Conservation (phyloP, 371 early-diverging fungal genomes). For the Mucor irregularis region DNA sequence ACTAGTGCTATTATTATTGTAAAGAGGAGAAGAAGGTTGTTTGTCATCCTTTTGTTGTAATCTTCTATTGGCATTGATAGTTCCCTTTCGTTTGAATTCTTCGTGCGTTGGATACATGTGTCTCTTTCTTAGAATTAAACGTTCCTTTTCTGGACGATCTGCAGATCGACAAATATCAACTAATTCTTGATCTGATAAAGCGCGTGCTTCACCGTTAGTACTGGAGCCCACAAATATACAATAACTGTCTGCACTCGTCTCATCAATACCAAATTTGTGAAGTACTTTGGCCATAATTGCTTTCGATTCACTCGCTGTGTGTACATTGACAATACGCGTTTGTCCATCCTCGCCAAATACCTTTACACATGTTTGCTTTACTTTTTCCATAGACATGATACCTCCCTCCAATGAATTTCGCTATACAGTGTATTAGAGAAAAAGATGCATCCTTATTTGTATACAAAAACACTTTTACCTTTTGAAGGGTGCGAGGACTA, state of each 20-base stretch:
- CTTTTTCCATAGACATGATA: conserved; percentile 69
- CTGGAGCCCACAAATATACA: conserved; percentile 66
- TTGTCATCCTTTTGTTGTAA: conserved; percentile 1
- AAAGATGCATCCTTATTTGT: background rate
- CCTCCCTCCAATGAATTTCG: conserved; percentile 49
- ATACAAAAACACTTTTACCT: too few species aligned
- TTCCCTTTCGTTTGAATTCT: conserved; percentile 59
- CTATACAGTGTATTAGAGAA: conserved; percentile 16
- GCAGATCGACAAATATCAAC: conserved; percentile 69
- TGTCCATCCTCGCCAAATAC: conserved; percentile 73
- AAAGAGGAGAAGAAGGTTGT: background rate
- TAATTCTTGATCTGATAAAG: conserved; percentile 72
- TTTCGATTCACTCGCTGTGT: conserved; percentile 55
- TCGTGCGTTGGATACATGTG: conserved; percentile 68
- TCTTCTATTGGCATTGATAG: conserved; percentile 29
- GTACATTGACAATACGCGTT: conserved; percentile 65
- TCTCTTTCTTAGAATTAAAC: conserved; percentile 74
- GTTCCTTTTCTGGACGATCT: conserved; percentile 70
- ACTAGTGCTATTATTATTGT: too few species aligned
- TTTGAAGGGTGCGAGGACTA: conserved; percentile 41
- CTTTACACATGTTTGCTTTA: conserved; percentile 68
- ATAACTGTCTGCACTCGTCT: conserved; percentile 57
- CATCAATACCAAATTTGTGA: conserved; percentile 69
- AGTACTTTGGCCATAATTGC: conserved; percentile 62
- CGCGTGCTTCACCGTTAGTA: conserved; percentile 66